Evolutionary conservation across 306 rosid genomes (phyloP).

Genomic region (Betula pendula): DNA sequence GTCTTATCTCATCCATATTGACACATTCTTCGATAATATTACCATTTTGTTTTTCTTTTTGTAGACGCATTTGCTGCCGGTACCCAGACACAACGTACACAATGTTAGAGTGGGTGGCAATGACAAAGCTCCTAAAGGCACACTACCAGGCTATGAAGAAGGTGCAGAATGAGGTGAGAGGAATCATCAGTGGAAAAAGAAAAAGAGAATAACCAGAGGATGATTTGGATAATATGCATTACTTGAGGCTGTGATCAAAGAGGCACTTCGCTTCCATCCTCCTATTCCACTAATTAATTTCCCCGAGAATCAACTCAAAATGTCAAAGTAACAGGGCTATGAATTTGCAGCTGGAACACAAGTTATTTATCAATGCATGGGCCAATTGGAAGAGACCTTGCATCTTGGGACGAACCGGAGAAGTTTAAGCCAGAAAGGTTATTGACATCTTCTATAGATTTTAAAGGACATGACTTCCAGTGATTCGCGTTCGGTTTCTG

Average conservation of each 20-base stretch:
- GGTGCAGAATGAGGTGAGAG: constrained; percentile 33
- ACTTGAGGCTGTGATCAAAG: constrained; percentile 51
- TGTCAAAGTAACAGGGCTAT: constrained; percentile 6
- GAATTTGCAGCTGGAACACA: constrained; percentile 4
- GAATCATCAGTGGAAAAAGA: constrained; percentile 18
- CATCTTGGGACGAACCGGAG: constrained; percentile 34
- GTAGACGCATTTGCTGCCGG: constrained; percentile 23
- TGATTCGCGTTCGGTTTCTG: constrained; percentile 54
- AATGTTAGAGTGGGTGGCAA: constrained; percentile 53
- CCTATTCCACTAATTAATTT: constrained; percentile 44
- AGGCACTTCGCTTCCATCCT: constrained; percentile 40
- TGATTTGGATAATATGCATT: constrained; percentile 38
- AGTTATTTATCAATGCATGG: constrained; percentile 40
- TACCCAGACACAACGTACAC: constrained; percentile 45
- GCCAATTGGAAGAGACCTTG: constrained; percentile 43
- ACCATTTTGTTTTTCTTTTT: not conserved
- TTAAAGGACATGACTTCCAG: constrained; percentile 33
- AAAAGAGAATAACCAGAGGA: no score
- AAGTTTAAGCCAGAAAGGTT: constrained; percentile 47
- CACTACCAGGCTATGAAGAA: constrained; percentile 40
- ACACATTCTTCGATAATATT: not conserved
- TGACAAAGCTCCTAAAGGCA: constrained; percentile 48
- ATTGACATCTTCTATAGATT: constrained; percentile 15
- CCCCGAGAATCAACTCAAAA: constrained; percentile 37
- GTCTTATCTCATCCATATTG: not conserved